These are phyloP conservation scores for Chalciporus sphaerocephalus DNA, from an alignment of 768 basidiomycete species.

Conservation along the genomic window DNA sequence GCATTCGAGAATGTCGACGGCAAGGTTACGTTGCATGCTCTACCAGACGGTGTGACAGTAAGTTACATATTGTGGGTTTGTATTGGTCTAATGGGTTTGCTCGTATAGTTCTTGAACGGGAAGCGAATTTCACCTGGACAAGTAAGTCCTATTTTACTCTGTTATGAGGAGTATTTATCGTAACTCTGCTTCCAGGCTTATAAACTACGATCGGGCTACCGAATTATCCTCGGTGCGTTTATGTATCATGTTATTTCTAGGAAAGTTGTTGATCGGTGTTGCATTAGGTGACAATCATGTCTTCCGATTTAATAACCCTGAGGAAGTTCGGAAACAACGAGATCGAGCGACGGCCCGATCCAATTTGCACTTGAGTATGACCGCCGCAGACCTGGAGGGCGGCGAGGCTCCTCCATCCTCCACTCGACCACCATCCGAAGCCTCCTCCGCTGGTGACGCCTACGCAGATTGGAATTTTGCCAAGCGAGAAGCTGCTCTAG, in stretches of 20 bases:
- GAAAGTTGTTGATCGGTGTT: constrained; percentile 4
- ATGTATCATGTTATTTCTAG: neutral
- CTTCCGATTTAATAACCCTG: constrained; percentile 94
- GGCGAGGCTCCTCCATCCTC: constrained; percentile 42
- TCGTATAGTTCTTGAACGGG: constrained; percentile 82
- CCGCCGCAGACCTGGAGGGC: constrained; percentile 63
- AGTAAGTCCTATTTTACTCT: constrained; percentile 40
- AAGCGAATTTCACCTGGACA: constrained; percentile 76
- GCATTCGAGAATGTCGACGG: constrained; percentile 84
- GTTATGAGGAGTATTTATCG: constrained; percentile 2
- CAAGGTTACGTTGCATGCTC: constrained; percentile 74
- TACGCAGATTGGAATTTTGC: constrained; percentile 98
- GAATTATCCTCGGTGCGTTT: constrained; percentile 84
- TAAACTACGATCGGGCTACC: constrained; percentile 89
- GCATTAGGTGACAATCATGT: constrained; percentile 89
- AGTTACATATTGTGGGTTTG: constrained; percentile 25
- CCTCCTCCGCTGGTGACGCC: constrained; percentile 57
- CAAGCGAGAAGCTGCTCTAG: constrained; percentile 87
- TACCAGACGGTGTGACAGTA: constrained; percentile 81
- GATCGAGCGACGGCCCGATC: constrained; percentile 76
- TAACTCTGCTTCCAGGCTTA: constrained; percentile 45
- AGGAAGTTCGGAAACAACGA: constrained; percentile 88
- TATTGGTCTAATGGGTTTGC: constrained; percentile 12
- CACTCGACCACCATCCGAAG: constrained; percentile 74
- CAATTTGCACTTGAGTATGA: constrained; percentile 58